Evolutionary conservation across 169 alveolate species (phyloP).

Genomic region (Plasmodium reichenowi): DNA sequence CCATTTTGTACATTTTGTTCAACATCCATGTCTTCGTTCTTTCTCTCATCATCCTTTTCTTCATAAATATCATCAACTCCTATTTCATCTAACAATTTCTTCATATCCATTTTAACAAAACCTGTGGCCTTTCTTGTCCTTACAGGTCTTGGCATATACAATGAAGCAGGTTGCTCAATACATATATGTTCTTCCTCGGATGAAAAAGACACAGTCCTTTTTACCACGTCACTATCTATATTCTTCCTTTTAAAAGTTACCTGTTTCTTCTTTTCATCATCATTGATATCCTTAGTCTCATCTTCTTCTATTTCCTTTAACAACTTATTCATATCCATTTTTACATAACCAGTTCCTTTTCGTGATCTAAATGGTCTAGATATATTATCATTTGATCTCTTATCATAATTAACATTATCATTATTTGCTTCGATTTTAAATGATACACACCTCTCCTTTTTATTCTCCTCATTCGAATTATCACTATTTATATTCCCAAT

Average conservation of each 20-base stretch:
- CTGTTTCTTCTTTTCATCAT: neutral
- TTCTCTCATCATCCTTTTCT: neutral
- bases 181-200: constrained; percentile 2
- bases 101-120: constrained; percentile 46
- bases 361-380: constrained; percentile 26
- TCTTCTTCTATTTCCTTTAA: constrained; percentile 42
- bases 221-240: neutral
- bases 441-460: no score
- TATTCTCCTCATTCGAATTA: no score
- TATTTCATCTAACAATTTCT: constrained; percentile 32
- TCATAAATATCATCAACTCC: constrained; percentile 21
- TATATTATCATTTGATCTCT: neutral
- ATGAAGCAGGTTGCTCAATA: constrained; percentile 9
- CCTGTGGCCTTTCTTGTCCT: constrained; percentile 51
- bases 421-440: no score
- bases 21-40: neutral
- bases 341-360: constrained; percentile 54
- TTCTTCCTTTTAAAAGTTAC: neutral
- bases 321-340: constrained; percentile 50
- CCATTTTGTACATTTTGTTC: neutral
- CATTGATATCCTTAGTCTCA: neutral
- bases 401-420: no score
- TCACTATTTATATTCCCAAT: no score
- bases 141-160: constrained; percentile 21
- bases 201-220: constrained; percentile 20